phyloP scores from a whole-genome alignment of 1,139 yeast species.

The Geotrichum bryndzae region DNA sequence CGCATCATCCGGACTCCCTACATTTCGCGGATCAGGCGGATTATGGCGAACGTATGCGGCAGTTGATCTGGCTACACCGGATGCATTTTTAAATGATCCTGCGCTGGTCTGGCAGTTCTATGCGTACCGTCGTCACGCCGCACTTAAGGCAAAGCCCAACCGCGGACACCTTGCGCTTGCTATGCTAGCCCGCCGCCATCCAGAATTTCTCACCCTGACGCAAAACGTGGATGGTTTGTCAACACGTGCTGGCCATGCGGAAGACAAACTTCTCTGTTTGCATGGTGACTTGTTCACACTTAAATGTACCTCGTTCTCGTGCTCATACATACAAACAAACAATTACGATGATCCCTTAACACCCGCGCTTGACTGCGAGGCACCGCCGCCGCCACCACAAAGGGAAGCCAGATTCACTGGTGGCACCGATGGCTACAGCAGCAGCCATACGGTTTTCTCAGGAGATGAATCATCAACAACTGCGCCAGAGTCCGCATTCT shows the following conservation, averaged over 20 bases:
- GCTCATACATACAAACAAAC: slow-evolving; percentile 52
- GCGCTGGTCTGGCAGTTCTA: slow-evolving; percentile 88
- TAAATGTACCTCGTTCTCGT: slow-evolving; percentile 68
- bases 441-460: neutral
- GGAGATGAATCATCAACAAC: slow-evolving; percentile 2
- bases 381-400: slow-evolving; percentile 33
- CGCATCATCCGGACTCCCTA: slow-evolving; percentile 69
- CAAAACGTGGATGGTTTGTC: slow-evolving; percentile 80
- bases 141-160: slow-evolving; percentile 65
- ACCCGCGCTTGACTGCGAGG: slow-evolving; percentile 43
- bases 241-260: slow-evolving; percentile 57
- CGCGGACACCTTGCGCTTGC: slow-evolving; percentile 67
- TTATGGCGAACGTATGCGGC: slow-evolving; percentile 74
- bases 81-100: slow-evolving; percentile 77
- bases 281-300: slow-evolving; percentile 75
- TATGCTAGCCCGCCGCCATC: slow-evolving; percentile 41
- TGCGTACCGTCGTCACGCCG: slow-evolving; percentile 58
- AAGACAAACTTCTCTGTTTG: slow-evolving; percentile 49
- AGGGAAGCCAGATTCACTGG: slow-evolving; percentile 28
- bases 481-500: slow-evolving; percentile 6
- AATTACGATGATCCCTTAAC: slow-evolving; percentile 61
- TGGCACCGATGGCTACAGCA: neutral
- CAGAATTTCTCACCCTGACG: slow-evolving; percentile 54
- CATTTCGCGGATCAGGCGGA: slow-evolving; percentile 68
- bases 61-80: slow-evolving; percentile 84